These are phyloP conservation scores for Cyphellophora attinorum DNA, from an alignment of 2,329 filamentous ascomycete species.

Conservation along the genomic window DNA sequence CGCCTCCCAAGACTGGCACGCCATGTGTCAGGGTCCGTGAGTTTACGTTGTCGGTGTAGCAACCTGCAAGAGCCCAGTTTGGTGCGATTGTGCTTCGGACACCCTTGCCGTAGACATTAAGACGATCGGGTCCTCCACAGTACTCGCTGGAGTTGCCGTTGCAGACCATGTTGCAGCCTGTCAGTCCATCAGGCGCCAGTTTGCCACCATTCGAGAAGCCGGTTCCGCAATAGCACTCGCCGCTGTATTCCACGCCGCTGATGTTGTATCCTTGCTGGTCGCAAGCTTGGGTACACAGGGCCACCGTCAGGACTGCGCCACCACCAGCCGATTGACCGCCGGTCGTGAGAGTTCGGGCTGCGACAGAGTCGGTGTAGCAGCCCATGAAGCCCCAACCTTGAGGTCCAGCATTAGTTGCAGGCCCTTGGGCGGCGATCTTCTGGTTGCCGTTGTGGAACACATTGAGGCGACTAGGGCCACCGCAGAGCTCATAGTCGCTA, in stretches of 20 bases:
- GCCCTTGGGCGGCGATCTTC: background rate
- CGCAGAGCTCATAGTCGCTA: slow-evolving; percentile 39
- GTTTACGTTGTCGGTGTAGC: slow-evolving; percentile 20
- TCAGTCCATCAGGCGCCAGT: slow-evolving; percentile 11
- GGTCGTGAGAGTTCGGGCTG: slow-evolving; percentile 13
- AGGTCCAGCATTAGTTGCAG: slow-evolving; percentile 7
- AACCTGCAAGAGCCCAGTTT: slow-evolving; percentile 21
- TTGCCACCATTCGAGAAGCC: slow-evolving; percentile 17
- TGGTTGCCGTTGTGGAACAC: slow-evolving; percentile 5
- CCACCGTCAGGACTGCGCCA: slow-evolving; percentile 19
- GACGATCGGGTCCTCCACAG: slow-evolving; percentile 29
- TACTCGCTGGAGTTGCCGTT: slow-evolving; percentile 26
- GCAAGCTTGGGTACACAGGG: slow-evolving; percentile 22
- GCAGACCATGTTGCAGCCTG: slow-evolving; percentile 32
- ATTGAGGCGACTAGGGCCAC: slow-evolving; percentile 26
- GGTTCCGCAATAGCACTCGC: slow-evolving; percentile 24
- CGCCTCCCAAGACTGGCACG: slow-evolving; percentile 6
- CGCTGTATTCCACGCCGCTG: slow-evolving; percentile 24
- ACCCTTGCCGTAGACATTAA: slow-evolving; percentile 7
- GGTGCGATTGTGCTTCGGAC: slow-evolving; percentile 1
- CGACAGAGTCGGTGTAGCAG: slow-evolving; percentile 21
- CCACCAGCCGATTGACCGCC: slow-evolving; percentile 7
- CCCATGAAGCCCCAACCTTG: slow-evolving; percentile 20
- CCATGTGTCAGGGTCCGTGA: slow-evolving; percentile 13
- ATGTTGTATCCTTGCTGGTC: slow-evolving; percentile 19